Base-by-base conservation (phyloP, 768 basidiomycete species). In the Suillus paluster region DNA sequence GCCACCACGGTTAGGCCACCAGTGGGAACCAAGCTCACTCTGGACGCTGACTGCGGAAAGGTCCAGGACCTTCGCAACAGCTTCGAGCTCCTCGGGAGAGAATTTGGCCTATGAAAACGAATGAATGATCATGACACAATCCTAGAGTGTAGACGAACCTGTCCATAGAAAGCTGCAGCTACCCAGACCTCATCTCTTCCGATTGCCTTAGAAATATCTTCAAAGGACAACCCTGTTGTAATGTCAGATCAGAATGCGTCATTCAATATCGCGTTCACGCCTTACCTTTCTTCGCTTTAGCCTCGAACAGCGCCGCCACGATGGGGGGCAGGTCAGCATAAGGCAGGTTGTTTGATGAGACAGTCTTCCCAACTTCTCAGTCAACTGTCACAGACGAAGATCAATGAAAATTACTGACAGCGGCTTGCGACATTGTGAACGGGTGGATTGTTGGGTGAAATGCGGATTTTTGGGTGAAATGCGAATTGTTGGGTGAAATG, bases 131-230 rank as follows among this genome's bases (percentile, higher is more conserved):
- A 57, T 30, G 30, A 63, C 58, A 34, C 27, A 19, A 55, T 36
- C 34, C 1, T 23, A 62, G 14, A 41, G 12, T 25, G 44, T 57
- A 30, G 48, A 67, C 76, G 23, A 62, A 89, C 90, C 79, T 93
- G 92, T 8, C 88, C 92, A 66, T 92, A 92, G 75, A 94, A 91
- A 53, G 87, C 86, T 7, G 92, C 85, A 4, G 92, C 92, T 27
- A 93, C 81, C 90, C 91, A 94, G 27, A 94, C 81, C 68, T 94
- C 92, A 70, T 92, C 89, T 71, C 82, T 87, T 25, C 82, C 85
- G 58, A 94, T 82, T 8, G 78, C 79, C 61, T 86, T 78, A 12
- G 83, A 91, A 65, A 94, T 84, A 42, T 84, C 78, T 60, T 86
- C 90, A 64, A 93, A 94, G 15, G 87, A 86, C 63, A 88, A 66